A percentile compares a stretch with the other conserved stretches of the same genome.
These are phyloP conservation scores for Aspergillus quadricinctus DNA, from an alignment of 2,329 filamentous ascomycete species.

Conservation along the genomic window DNA sequence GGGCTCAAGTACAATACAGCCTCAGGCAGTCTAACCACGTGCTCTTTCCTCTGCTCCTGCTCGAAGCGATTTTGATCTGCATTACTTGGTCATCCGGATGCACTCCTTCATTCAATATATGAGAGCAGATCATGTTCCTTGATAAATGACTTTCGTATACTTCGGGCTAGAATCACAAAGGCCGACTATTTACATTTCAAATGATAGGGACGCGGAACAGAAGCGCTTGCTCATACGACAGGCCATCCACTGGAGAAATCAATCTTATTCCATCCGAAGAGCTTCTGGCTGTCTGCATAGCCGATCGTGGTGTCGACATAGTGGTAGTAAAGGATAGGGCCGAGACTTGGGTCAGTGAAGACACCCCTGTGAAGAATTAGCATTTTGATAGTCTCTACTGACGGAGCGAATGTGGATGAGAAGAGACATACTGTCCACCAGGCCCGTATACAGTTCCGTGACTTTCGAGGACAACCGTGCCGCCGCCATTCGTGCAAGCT, in stretches of 20 bases:
- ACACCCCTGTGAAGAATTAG: slow-evolving; percentile 19
- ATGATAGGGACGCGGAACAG: too few relatives aligned
- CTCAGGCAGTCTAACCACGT: not conserved
- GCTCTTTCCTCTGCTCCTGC: too few relatives aligned
- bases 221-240: slow-evolving; percentile 18
- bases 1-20: too few relatives aligned
- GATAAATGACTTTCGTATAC: not conserved
- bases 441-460: slow-evolving; percentile 61
- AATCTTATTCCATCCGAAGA: slow-evolving; percentile 43
- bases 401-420: not conserved
- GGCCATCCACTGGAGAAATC: slow-evolving; percentile 41
- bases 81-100: not conserved
- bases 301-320: slow-evolving; percentile 52
- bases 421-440: slow-evolving; percentile 56
- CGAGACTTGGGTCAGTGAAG: slow-evolving; percentile 26
- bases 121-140: not conserved
- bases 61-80: not conserved
- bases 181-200: too few relatives aligned
- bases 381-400: not conserved
- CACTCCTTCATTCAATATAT: not conserved
- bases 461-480: slow-evolving; percentile 57
- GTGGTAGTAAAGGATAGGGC: slow-evolving; percentile 57
- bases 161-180: not conserved
- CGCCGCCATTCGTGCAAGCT: slow-evolving; percentile 54
- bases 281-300: slow-evolving; percentile 42